A percentile compares a stretch with the other conserved stretches of the same genome.
Conservation (phyloP, 1,284 basidiomycete species). For the Rhodotorula sp. region DNA sequence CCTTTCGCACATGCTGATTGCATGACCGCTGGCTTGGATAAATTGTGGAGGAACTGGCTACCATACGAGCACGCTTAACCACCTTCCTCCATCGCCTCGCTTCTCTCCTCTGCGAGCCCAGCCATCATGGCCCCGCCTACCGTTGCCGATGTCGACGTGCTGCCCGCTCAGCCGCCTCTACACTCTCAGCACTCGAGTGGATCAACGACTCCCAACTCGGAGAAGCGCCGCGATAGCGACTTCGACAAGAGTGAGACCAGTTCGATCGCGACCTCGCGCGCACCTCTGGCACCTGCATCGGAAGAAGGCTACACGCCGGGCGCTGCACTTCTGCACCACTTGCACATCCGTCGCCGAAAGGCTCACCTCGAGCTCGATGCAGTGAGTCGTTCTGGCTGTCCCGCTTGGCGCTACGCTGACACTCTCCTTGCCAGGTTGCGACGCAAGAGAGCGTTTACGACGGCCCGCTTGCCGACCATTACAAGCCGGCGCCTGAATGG, state of each 20-base stretch:
- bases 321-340: not conserved
- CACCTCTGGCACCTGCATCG: not conserved
- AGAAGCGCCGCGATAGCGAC: not conserved
- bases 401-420: not conserved
- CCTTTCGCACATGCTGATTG: too few species aligned
- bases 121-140: not conserved
- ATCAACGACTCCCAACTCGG: not conserved
- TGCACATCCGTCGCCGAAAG: not conserved
- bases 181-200: not conserved
- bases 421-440: conserved; percentile 16
- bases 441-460: conserved; percentile 35
- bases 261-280: not conserved
- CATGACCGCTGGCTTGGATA: too few species aligned
- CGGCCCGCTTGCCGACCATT: conserved; percentile 21
- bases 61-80: too few species aligned
- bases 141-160: not conserved
- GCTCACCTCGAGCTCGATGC: not conserved
- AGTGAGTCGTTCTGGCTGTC: not conserved
- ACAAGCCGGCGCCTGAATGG: conserved; percentile 20
- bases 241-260: conserved; percentile 1
- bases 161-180: not conserved
- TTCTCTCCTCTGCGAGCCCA: not conserved
- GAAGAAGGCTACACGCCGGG: not conserved
- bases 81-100: not conserved
- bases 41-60: too few species aligned